These are phyloP conservation scores for Colletotrichum agaves DNA, from an alignment of 2,329 filamentous ascomycete genomes.

Conservation along the genomic window DNA sequence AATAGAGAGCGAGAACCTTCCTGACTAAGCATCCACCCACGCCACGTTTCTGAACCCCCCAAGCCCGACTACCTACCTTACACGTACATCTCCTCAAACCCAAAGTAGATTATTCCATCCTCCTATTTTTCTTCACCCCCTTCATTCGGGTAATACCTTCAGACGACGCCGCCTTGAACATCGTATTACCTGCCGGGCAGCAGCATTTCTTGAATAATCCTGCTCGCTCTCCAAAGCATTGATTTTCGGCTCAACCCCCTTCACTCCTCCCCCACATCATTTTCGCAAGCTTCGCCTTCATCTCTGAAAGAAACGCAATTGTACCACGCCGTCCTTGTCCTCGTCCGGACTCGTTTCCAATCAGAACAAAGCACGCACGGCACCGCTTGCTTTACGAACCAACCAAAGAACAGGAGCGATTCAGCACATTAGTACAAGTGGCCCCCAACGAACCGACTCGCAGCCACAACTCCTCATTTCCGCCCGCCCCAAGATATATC, in stretches of 20 bases:
- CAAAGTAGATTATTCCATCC: not conserved
- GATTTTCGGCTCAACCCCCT: not conserved
- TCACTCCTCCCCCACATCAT: not conserved
- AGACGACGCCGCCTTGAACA: conserved; percentile 37
- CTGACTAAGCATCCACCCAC: conserved; percentile 32
- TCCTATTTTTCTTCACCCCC: conserved; percentile 14
- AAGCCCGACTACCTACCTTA: not conserved
- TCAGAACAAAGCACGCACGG: conserved; percentile 5
- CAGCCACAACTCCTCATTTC: not conserved
- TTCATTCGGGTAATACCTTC: conserved; percentile 34
- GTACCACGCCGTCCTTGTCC: conserved; percentile 2
- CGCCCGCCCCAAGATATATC: conserved; percentile 43
- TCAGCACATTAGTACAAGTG: not conserved
- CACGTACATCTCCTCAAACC: conserved; percentile 30
- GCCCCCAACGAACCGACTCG: not conserved
- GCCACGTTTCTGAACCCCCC: conserved; percentile 34
- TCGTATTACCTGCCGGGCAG: conserved; percentile 37
- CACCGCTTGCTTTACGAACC: not conserved
- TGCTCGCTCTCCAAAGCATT: conserved; percentile 27
- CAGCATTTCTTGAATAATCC: conserved; percentile 34
- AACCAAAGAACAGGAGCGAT: not conserved
- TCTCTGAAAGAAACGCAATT: not conserved
- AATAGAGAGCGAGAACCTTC: not conserved
- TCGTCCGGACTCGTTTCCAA: not conserved
- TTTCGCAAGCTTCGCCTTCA: not conserved